phyloP scores from a whole-genome alignment of 73 alveolate genomes.

The Paramecium sonneborni region DNA sequence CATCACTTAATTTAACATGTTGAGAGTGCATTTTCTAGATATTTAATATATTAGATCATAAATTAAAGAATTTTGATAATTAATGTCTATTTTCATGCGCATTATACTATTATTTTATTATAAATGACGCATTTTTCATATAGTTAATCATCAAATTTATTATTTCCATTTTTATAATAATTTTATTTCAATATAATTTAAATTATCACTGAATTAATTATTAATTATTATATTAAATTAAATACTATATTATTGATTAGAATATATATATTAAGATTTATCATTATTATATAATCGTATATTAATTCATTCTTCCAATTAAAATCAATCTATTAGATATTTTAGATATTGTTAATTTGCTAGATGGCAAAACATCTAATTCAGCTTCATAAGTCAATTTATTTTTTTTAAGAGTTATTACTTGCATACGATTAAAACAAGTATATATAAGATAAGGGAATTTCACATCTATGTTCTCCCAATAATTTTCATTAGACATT shows the following conservation, averaged over 20 bases:
- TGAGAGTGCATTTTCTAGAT: neutral
- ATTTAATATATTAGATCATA: neutral
- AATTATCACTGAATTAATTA: neutral
- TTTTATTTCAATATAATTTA: no score
- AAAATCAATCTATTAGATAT: neutral
- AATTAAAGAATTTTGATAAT: neutral
- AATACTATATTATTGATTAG: no score
- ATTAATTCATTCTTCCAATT: neutral
- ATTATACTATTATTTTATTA: neutral
- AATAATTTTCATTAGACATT: constrained; percentile 3
- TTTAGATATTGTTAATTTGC: neutral
- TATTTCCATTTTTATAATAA: no score
- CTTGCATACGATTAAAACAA: neutral
- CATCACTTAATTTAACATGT: constrained; percentile 42
- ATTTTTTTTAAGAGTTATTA: neutral
- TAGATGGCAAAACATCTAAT: neutral
- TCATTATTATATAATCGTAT: neutral
- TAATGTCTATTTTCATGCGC: neutral
- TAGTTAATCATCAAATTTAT: neutral
- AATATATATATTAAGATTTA: neutral
- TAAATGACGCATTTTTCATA: neutral
- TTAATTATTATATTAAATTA: no score
- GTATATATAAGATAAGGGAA: neutral
- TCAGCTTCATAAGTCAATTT: neutral
- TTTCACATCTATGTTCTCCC: constrained; percentile 3